Percentiles rank a stretch among this genome's conserved stretches.
Conservation (phyloP, 768 basidiomycete species). For the Lactarius hatsudake region DNA sequence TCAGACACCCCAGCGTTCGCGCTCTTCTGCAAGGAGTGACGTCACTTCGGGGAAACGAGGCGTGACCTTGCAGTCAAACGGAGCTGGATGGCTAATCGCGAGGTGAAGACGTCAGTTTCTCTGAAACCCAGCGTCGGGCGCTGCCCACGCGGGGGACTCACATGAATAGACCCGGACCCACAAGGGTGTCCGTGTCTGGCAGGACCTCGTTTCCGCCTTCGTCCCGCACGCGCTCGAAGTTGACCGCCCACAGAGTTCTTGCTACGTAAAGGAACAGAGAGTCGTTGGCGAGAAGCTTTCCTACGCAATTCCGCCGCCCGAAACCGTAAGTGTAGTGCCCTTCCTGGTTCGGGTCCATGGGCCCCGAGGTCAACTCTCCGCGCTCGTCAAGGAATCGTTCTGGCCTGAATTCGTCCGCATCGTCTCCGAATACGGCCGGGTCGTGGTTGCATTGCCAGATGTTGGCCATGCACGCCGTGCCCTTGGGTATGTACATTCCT, state of each 20-base stretch:
- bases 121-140: not conserved
- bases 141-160: slow-evolving; percentile 3
- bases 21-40: slow-evolving; percentile 11
- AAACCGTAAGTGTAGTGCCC: slow-evolving; percentile 24
- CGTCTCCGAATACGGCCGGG: slow-evolving; percentile 13
- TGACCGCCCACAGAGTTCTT: slow-evolving; percentile 24
- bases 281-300: slow-evolving; percentile 22
- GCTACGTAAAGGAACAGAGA: slow-evolving; percentile 28
- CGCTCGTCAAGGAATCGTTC: slow-evolving; percentile 20
- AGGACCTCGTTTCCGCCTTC: slow-evolving; percentile 5
- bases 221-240: slow-evolving; percentile 20
- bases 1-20: not conserved
- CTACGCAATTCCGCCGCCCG: slow-evolving; percentile 26
- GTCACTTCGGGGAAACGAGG: slow-evolving; percentile 23
- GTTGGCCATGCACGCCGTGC: slow-evolving; percentile 35
- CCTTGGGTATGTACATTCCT: slow-evolving; percentile 36
- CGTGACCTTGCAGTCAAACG: slow-evolving; percentile 25
- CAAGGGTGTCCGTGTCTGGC: slow-evolving; percentile 1
- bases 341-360: slow-evolving; percentile 1
- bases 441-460: slow-evolving; percentile 15
- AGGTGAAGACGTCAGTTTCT: not conserved
- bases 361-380: not conserved
- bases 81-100: slow-evolving; percentile 16
- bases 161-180: slow-evolving; percentile 12
- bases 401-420: slow-evolving; percentile 26